Percentiles rank a stretch among this genome's conserved stretches.
Evolutionary conservation across 108 stramenopile genomes (phyloP).

Genomic region (Bacterosira constricta): DNA sequence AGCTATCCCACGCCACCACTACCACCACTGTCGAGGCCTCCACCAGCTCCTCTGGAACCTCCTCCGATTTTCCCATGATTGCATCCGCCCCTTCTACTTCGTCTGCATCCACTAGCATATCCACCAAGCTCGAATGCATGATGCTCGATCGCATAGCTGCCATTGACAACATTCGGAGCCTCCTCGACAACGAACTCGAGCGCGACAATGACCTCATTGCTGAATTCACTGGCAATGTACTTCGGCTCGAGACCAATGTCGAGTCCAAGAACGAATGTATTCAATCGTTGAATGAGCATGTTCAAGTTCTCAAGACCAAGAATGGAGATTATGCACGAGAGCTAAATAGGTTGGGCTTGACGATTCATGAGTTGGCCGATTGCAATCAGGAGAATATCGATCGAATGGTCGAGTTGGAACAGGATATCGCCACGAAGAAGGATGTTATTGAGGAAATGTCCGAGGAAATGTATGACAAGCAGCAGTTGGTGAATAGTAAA

Average conservation of each 20-base stretch:
- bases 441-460: neutral
- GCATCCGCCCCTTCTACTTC: neutral
- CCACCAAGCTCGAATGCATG: neutral
- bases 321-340: constrained; percentile 1
- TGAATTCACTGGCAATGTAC: neutral
- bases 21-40: neutral
- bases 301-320: neutral
- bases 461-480: neutral
- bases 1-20: neutral
- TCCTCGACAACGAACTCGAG: neutral
- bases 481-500: neutral
- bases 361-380: neutral
- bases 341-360: neutral
- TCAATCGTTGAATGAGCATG: neutral
- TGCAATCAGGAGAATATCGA: neutral
- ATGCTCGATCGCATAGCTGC: constrained; percentile 4
- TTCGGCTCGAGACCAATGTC: neutral
- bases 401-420: neutral
- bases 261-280: constrained; percentile 1
- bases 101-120: neutral
- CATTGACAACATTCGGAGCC: constrained; percentile 2
- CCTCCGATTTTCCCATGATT: too few species aligned
- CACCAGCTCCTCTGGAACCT: too few species aligned
- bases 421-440: constrained; percentile 4
- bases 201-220: constrained; percentile 1